Percentiles rank a stretch among this genome's conserved stretches.
Conservation (phyloP, 768 basidiomycete species). For the Tulasnella sp. region DNA sequence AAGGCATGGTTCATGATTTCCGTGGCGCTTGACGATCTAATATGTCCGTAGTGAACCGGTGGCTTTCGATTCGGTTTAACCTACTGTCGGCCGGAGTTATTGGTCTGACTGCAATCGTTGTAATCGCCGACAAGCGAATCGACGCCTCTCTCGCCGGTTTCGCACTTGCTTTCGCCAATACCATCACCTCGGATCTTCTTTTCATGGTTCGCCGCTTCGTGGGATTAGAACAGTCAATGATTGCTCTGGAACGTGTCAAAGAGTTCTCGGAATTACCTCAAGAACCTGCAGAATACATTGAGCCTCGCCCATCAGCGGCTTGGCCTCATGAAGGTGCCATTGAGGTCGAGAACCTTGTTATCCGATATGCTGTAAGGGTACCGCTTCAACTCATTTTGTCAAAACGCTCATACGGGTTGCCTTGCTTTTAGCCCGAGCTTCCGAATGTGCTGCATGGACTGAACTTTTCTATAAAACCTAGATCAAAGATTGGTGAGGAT, state of each 20-base stretch:
- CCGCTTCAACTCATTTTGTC: neutral
- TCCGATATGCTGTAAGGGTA: constrained; percentile 21
- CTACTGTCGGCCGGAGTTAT: constrained; percentile 60
- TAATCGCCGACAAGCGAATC: constrained; percentile 57
- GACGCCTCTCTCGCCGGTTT: constrained; percentile 79
- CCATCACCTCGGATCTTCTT: constrained; percentile 54
- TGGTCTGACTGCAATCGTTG: constrained; percentile 56
- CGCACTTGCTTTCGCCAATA: constrained; percentile 71
- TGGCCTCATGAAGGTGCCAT: constrained; percentile 52
- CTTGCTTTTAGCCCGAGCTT: constrained; percentile 52
- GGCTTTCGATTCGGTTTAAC: constrained; percentile 84
- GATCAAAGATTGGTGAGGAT: constrained; percentile 13
- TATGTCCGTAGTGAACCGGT: constrained; percentile 55
- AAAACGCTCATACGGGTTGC: neutral
- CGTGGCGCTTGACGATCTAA: neutral
- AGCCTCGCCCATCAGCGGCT: constrained; percentile 65
- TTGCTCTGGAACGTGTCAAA: constrained; percentile 66
- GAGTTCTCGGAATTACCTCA: constrained; percentile 72
- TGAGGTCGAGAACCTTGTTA: constrained; percentile 22
- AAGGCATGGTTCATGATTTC: neutral
- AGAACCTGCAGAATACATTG: constrained; percentile 75
- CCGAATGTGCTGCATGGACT: constrained; percentile 75
- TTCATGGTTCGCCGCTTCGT: constrained; percentile 75
- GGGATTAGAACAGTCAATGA: constrained; percentile 87
- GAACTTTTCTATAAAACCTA: constrained; percentile 45